Evolutionary conservation across 192 early-diverging fungal species (phyloP).

Genomic region (Coemansia furcata): DNA sequence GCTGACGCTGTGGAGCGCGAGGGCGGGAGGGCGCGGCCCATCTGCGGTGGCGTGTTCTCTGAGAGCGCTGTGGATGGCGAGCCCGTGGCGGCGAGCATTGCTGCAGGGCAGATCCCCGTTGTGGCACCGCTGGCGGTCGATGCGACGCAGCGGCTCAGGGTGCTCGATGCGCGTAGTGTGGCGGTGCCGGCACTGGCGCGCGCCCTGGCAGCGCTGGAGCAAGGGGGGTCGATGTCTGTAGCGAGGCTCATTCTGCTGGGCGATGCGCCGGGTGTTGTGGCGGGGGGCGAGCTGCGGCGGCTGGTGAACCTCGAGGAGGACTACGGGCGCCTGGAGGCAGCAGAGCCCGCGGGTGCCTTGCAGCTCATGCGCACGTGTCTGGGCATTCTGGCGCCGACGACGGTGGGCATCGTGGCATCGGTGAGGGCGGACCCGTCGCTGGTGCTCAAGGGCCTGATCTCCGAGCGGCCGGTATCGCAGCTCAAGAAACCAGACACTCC

Average conservation of each 20-base stretch:
- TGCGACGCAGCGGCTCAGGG: conserved; percentile 43
- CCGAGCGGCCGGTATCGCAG: conserved; percentile 26
- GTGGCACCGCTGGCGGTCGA: conserved; percentile 56
- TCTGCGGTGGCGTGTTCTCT: conserved; percentile 65
- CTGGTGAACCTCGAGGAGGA: conserved; percentile 85
- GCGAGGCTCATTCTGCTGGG: conserved; percentile 63
- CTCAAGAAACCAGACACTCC: too few relatives aligned
- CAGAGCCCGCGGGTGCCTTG: conserved; percentile 34
- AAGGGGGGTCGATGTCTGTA: conserved; percentile 60
- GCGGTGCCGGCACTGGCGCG: conserved; percentile 55
- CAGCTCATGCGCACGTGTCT: conserved; percentile 68
- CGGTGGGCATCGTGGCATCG: conserved; percentile 76
- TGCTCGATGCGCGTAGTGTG: conserved; percentile 26
- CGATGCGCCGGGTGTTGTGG: conserved; percentile 40
- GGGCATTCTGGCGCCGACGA: conserved; percentile 61
- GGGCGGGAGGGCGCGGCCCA: conserved; percentile 67
- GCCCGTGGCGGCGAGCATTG: conserved; percentile 60
- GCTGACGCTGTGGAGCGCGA: conserved; percentile 70
- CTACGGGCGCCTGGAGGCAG: conserved; percentile 42
- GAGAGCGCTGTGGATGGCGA: conserved; percentile 24
- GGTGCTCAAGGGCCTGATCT: conserved; percentile 53
- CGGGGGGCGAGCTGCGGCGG: conserved; percentile 58
- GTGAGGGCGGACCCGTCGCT: conserved; percentile 46
- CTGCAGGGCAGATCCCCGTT: conserved; percentile 64
- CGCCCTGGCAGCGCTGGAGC: conserved; percentile 57